These are phyloP conservation scores for Solanum gracilifrons DNA, from an alignment of 257 asterid species.

Conservation along the genomic window DNA sequence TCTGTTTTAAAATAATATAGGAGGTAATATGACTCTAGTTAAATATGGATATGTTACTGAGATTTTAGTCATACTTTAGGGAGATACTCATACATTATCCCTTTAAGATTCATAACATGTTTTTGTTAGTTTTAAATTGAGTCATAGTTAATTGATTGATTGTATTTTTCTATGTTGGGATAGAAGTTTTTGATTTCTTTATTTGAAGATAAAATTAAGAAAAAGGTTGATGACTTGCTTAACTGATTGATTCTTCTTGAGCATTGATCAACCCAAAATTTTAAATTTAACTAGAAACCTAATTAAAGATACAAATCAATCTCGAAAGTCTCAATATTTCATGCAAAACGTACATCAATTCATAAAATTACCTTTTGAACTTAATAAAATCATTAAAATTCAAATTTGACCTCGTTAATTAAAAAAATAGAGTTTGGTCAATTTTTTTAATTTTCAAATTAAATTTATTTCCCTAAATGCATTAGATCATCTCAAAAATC, in stretches of 20 bases:
- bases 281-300: too few relatives aligned
- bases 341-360: neutral
- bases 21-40: too few relatives aligned
- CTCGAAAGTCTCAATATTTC: neutral
- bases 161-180: neutral
- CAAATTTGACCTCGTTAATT: neutral
- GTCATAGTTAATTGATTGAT: neutral
- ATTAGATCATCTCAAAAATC: neutral
- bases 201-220: neutral
- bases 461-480: neutral
- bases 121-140: neutral
- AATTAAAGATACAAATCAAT: neutral
- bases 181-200: too few relatives aligned
- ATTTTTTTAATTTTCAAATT: neutral
- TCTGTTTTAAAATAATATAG: too few relatives aligned
- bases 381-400: too few relatives aligned
- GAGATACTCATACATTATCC: too few relatives aligned
- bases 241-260: neutral
- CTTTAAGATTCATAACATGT: neutral
- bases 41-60: too few relatives aligned
- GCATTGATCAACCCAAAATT: neutral
- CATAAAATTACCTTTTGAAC: neutral
- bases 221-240: neutral
- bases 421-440: neutral
- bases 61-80: too few relatives aligned